phyloP scores from a whole-genome alignment of 257 asterid species.

The Solanum stenotomum region DNA sequence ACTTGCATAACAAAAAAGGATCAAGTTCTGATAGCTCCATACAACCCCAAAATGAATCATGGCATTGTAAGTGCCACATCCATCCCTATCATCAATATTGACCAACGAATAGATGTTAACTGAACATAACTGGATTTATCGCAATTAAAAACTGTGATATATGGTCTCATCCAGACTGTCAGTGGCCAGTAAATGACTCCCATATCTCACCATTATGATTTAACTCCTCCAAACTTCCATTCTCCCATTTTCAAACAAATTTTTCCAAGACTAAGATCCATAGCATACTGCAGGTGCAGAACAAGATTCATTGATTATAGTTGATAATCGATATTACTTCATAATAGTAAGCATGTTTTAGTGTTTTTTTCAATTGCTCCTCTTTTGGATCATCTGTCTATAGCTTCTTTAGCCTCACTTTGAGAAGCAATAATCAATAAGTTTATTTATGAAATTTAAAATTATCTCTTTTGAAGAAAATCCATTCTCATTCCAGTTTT shows the following conservation, averaged over 20 bases:
- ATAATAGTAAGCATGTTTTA: neutral
- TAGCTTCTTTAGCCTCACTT: neutral
- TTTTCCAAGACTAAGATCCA: neutral
- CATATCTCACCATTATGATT: neutral
- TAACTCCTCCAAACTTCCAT: neutral
- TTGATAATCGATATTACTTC: neutral
- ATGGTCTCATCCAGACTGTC: neutral
- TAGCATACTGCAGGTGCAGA: neutral
- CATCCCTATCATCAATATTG: neutral
- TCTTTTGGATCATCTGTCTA: neutral
- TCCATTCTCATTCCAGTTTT: neutral
- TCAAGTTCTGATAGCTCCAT: neutral
- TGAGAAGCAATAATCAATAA: neutral
- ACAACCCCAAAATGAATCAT: neutral
- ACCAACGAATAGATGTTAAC: neutral
- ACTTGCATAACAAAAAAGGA: neutral
- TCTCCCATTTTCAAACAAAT: neutral
- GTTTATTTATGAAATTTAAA: neutral
- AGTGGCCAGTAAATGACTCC: neutral
- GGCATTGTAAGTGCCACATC: neutral
- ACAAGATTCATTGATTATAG: neutral
- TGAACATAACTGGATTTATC: neutral
- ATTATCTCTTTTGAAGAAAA: neutral
- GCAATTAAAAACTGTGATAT: neutral
- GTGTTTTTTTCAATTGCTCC: neutral